These are phyloP conservation scores for Kuraishia hungarica DNA, from an alignment of 805 yeast species.

Conservation along the genomic window DNA sequence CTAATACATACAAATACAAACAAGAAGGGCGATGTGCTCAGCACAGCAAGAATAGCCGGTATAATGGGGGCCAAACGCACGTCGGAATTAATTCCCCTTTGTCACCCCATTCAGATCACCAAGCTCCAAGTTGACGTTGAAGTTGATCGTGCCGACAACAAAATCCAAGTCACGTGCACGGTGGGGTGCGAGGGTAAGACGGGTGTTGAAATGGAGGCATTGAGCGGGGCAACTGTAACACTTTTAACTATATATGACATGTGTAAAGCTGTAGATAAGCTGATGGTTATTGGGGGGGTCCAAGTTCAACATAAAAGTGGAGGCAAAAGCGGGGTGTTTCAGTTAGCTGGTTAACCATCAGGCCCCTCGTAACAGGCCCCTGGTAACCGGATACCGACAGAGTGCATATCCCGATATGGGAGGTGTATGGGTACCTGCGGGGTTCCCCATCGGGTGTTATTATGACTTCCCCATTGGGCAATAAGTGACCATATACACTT, in stretches of 20 bases:
- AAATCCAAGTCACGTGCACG: constrained; percentile 19
- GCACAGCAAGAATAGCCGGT: constrained; percentile 40
- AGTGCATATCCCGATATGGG: no score
- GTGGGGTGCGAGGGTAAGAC: constrained; percentile 43
- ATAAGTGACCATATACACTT: no score
- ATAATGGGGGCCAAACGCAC: constrained; percentile 45
- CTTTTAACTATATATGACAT: constrained; percentile 45
- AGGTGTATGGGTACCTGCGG: no score
- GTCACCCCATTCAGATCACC: constrained; percentile 38
- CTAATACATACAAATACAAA: constrained; percentile 27
- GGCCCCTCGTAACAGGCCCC: no score
- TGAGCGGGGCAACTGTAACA: constrained; percentile 34
- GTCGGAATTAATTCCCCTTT: constrained; percentile 36
- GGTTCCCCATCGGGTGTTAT: no score
- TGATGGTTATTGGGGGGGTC: constrained; percentile 30
- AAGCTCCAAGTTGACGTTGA: constrained; percentile 24
- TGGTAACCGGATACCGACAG: no score
- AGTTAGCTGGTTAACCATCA: not conserved
- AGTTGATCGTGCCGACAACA: constrained; percentile 12
- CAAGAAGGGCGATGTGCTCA: constrained; percentile 45
- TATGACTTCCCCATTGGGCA: no score
- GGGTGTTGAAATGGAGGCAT: constrained; percentile 53
- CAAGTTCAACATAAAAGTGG: constrained; percentile 33
- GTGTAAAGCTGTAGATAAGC: constrained; percentile 50
- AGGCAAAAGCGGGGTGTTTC: constrained; percentile 24